These are phyloP conservation scores for Lunularia cruciata DNA, from an alignment of 225 moss, liverwort and hornwort genomes.

Conservation along the genomic window DNA sequence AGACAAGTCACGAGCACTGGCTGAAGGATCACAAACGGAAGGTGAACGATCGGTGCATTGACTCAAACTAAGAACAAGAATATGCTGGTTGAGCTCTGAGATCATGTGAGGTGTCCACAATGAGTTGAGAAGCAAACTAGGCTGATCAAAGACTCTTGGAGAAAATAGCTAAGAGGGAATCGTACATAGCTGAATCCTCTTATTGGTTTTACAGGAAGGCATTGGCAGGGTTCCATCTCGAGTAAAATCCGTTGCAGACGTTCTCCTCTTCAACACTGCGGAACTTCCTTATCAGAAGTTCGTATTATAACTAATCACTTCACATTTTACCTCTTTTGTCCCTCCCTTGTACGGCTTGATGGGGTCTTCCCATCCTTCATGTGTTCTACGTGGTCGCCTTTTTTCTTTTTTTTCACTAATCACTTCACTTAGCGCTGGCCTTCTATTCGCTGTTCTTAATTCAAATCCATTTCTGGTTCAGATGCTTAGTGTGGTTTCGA, in stretches of 20 bases:
- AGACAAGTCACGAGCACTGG: conserved; percentile 95
- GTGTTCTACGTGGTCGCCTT: too few species aligned
- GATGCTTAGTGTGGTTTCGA: too few species aligned
- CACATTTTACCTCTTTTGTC: too few species aligned
- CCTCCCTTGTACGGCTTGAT: too few species aligned
- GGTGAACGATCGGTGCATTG: conserved; percentile 31
- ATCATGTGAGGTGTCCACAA: neutral
- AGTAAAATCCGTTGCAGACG: conserved; percentile 79
- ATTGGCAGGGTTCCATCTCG: conserved; percentile 66
- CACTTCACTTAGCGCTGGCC: too few species aligned
- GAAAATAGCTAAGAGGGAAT: neutral
- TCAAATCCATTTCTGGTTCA: too few species aligned
- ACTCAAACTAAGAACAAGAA: neutral
- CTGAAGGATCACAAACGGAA: conserved; percentile 56
- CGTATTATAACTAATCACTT: conserved; percentile 27
- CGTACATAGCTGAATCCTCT: neutral
- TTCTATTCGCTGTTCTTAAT: too few species aligned
- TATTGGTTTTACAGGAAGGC: conserved; percentile 54
- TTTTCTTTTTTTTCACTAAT: too few species aligned
- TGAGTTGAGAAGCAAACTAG: too few species aligned
- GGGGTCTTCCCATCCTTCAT: too few species aligned
- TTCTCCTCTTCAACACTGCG: conserved; percentile 78
- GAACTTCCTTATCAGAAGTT: conserved; percentile 94
- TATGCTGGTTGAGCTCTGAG: neutral
- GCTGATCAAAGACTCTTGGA: neutral